A percentile compares a stretch with the other conserved stretches of the same genome.
Conservation (phyloP, 352 stramenopile species). For the Vaucheria bursata region DNA sequence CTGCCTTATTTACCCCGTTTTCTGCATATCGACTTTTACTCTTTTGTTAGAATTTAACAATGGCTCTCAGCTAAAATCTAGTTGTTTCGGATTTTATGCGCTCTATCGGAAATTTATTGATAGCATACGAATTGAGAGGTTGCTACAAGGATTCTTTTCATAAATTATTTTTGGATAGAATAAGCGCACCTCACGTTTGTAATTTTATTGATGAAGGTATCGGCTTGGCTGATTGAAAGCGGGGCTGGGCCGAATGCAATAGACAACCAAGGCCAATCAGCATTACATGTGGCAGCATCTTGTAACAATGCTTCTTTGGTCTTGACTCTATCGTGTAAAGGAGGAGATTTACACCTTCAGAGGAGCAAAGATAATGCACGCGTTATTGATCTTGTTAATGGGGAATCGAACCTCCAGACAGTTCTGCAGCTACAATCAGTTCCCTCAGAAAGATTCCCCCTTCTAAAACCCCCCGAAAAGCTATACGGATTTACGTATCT, state of each 20-base stretch:
- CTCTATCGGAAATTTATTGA: too few species aligned
- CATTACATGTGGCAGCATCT: conserved; percentile 55
- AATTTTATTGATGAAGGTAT: too few species aligned
- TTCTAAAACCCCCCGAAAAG: conserved; percentile 33
- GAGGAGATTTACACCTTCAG: conserved; percentile 7
- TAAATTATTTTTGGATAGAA: too few species aligned
- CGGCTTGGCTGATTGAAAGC: conserved; percentile 65
- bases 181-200: too few species aligned
- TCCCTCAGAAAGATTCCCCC: conserved; percentile 1
- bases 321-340: conserved; percentile 4
- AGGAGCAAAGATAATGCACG: background rate
- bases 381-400: conserved; percentile 2
- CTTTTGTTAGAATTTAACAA: too few species aligned
- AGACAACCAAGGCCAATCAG: conserved; percentile 54
- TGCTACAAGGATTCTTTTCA: too few species aligned
- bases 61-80: too few species aligned
- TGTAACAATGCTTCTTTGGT: background rate
- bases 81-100: too few species aligned
- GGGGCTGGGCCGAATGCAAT: conserved; percentile 59
- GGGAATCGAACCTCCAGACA: background rate
- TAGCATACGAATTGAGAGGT: too few species aligned
- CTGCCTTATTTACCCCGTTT: too few species aligned
- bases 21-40: too few species aligned
- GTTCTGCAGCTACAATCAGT: background rate
- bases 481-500: conserved; percentile 48